Percentiles rank a stretch among this genome's conserved stretches.
These are phyloP conservation scores for Daldinia sp. DNA, from an alignment of 2,329 filamentous ascomycete species.

Conservation along the genomic window DNA sequence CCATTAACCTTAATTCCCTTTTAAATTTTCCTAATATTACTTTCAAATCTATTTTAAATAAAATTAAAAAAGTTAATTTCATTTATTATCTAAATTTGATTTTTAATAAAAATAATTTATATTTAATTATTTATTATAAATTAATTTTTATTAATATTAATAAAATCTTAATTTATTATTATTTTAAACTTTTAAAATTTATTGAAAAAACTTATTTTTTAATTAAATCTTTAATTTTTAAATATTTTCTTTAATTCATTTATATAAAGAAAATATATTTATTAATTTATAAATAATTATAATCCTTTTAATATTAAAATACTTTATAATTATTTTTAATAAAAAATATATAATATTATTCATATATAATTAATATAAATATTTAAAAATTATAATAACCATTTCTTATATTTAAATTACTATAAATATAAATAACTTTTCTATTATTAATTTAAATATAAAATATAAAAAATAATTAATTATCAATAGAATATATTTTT, in stretches of 20 bases:
- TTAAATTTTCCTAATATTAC: neutral
- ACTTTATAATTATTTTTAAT: neutral
- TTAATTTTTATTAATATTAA: neutral
- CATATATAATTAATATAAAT: neutral
- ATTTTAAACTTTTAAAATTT: neutral
- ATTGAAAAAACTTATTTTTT: neutral
- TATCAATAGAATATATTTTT: neutral
- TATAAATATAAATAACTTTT: neutral
- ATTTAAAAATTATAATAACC: neutral
- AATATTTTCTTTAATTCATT: neutral
- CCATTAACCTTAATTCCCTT: neutral
- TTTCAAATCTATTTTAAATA: neutral
- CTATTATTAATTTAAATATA: neutral
- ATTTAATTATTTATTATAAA: neutral
- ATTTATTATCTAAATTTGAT: too few relatives aligned
- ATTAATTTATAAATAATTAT: neutral
- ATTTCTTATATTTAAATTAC: neutral
- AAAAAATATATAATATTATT: neutral
- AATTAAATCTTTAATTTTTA: neutral
- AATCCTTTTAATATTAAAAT: neutral
- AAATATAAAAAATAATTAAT: slow-evolving; percentile 1
- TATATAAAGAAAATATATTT: neutral
- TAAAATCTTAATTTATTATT: neutral
- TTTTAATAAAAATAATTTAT: neutral
- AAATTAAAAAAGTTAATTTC: neutral